These are phyloP conservation scores for Monosporascus sp. DNA, from an alignment of 2,329 filamentous ascomycete species.

Conservation along the genomic window DNA sequence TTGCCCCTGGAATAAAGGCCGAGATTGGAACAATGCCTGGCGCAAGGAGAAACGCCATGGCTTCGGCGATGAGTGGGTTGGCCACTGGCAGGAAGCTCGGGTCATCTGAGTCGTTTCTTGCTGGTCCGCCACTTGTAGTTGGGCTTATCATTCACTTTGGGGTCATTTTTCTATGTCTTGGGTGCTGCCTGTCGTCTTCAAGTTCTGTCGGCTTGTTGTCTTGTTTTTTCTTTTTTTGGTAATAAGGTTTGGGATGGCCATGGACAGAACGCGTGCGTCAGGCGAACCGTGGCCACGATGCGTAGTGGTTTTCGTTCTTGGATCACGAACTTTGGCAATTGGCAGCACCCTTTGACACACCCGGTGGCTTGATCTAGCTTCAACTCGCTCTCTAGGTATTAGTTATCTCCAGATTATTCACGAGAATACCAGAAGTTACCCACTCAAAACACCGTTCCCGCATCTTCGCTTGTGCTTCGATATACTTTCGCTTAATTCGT, in stretches of 20 bases:
- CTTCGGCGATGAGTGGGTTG: constrained; percentile 89
- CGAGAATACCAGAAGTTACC: constrained; percentile 62
- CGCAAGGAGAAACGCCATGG: constrained; percentile 58
- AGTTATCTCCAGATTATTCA: constrained; percentile 41
- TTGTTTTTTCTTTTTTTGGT: constrained; percentile 25
- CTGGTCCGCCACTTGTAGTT: constrained; percentile 56
- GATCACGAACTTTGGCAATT: constrained; percentile 25
- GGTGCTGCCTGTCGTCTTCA: constrained; percentile 18
- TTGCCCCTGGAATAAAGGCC: constrained; percentile 52
- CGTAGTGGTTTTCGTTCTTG: constrained; percentile 16
- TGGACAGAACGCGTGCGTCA: constrained; percentile 13
- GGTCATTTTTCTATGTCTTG: constrained; percentile 16
- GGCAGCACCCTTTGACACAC: constrained; percentile 20
- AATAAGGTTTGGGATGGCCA: constrained; percentile 19
- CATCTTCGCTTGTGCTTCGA: neutral
- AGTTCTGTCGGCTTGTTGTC: constrained; percentile 19
- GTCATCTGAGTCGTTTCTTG: constrained; percentile 22
- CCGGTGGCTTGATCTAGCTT: constrained; percentile 30
- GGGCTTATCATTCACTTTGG: constrained; percentile 29
- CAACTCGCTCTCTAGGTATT: constrained; percentile 63
- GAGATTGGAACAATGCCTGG: constrained; percentile 53
- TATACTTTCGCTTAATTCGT: no score
- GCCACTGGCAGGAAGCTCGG: constrained; percentile 69
- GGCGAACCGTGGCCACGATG: constrained; percentile 9
- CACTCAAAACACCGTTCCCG: constrained; percentile 37